Evolutionary conservation across 768 basidiomycete species (phyloP).

Genomic region (Termitomyces sp.): DNA sequence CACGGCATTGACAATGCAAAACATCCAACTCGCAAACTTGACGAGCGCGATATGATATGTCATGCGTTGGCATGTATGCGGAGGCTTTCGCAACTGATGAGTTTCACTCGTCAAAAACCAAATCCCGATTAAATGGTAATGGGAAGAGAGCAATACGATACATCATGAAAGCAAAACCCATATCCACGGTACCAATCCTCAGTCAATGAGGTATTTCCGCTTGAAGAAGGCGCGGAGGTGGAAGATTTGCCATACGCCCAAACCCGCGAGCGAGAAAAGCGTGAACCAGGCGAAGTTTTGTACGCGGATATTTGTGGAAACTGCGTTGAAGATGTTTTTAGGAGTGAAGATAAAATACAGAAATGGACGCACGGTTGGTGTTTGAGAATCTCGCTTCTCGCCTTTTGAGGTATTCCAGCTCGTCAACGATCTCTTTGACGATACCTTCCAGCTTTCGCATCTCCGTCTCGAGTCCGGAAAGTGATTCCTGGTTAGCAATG

Average conservation of each 20-base stretch:
- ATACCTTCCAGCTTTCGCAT: slow-evolving; percentile 97
- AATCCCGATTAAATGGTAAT: slow-evolving; percentile 6
- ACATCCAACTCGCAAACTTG: background rate
- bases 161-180: background rate
- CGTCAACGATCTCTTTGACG: slow-evolving; percentile 92
- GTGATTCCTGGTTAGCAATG: slow-evolving; percentile 96
- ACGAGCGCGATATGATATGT: no score
- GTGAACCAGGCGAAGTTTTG: slow-evolving; percentile 93
- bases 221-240: slow-evolving; percentile 96
- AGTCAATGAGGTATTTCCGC: slow-evolving; percentile 91
- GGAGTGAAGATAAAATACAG: background rate
- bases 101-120: slow-evolving; percentile 2
- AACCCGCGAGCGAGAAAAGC: slow-evolving; percentile 67
- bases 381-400: slow-evolving; percentile 86
- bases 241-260: slow-evolving; percentile 94
- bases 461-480: slow-evolving; percentile 94
- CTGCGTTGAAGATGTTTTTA: slow-evolving; percentile 39
- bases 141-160: background rate
- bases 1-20: background rate
- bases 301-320: slow-evolving; percentile 88
- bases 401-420: slow-evolving; percentile 86
- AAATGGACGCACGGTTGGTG: slow-evolving; percentile 77
- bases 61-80: background rate
- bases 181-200: slow-evolving; percentile 15
- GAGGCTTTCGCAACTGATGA: no score